Evolutionary conservation across 805 yeast species (phyloP), one percentile per base, ranked within the genome.

Genomic region (Kurtzmaniella fragi): DNA sequence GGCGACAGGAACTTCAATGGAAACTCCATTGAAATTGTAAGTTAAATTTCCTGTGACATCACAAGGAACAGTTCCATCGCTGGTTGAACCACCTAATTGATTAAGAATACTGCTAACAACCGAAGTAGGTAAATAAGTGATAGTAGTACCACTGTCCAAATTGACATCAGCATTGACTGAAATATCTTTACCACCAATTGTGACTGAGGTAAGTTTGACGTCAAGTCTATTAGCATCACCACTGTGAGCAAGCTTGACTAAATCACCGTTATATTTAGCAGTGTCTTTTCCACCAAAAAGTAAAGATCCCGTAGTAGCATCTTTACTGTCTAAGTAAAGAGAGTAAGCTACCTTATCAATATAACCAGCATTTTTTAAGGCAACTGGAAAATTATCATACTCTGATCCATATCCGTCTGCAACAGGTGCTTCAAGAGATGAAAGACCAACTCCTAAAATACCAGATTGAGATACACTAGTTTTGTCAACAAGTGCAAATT

Each of bases 181-280:
- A 14, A 35, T 17, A 4, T 28, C 32, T 11, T 38, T 17, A n/a
- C 49, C 48, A 38, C 44, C 41, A 37, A 53, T 35, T 13, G 42
- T 28, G 3, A 75, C n/a, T 5, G 66, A 58, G 42, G 64, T 64
- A n/a, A 77, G 51, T 2, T 76, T 70, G 34, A 77, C 53, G 30
- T 73, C 71, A 28, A 77, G 53, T 36, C 73, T 62, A 26, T 69
- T 59, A 9, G 77, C 64, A 2, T 28, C 33, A 17, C 39, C 39
- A 17, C 32, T 27, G 28, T 36, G 39, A 6, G 5, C 20, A 9
- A 36, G 20, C 20, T 12, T 26, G n/a, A 39, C 41, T 34, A 39
- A 39, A 16, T 33, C 38, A 15, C 41, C 41, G 12, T 33, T 33
- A 39, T 47, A 53, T 42, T 58, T 58, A 5, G 57, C 58, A 20